A percentile compares a stretch with the other conserved stretches of the same genome.
These are phyloP conservation scores for Perkinsus marinus DNA, from an alignment of 169 alveolate species.

Conservation along the genomic window DNA sequence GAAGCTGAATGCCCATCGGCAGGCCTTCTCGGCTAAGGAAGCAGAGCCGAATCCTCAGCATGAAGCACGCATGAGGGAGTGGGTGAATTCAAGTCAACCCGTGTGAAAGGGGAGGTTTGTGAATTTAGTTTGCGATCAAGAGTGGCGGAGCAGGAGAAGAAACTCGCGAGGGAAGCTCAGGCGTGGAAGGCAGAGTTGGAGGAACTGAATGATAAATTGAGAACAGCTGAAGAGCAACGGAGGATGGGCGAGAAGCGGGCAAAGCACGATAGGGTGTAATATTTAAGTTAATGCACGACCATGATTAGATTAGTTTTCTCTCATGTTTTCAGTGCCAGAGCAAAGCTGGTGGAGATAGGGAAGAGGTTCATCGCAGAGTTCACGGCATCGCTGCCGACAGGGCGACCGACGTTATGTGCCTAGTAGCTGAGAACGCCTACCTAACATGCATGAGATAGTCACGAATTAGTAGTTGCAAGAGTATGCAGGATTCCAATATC, in stretches of 20 bases:
- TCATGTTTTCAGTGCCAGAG: background rate
- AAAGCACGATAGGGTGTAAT: background rate
- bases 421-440: background rate
- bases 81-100: background rate
- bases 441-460: background rate
- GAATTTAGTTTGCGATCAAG: background rate
- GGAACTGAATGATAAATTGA: background rate
- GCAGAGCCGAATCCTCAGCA: background rate
- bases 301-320: too few relatives aligned
- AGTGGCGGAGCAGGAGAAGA: background rate
- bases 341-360: background rate
- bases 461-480: background rate
- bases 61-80: background rate
- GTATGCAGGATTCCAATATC: background rate
- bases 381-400: background rate
- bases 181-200: background rate
- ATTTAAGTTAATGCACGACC: too few relatives aligned
- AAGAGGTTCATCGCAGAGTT: background rate
- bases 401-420: background rate
- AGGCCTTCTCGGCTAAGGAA: background rate
- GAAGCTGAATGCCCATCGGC: background rate
- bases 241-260: background rate
- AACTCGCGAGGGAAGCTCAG: background rate
- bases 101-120: background rate
- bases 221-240: background rate